Evolutionary conservation across 805 yeast genomes (phyloP), one percentile per base, ranked within the genome.

Genomic region (Kluyveromyces nonfermentans): DNA sequence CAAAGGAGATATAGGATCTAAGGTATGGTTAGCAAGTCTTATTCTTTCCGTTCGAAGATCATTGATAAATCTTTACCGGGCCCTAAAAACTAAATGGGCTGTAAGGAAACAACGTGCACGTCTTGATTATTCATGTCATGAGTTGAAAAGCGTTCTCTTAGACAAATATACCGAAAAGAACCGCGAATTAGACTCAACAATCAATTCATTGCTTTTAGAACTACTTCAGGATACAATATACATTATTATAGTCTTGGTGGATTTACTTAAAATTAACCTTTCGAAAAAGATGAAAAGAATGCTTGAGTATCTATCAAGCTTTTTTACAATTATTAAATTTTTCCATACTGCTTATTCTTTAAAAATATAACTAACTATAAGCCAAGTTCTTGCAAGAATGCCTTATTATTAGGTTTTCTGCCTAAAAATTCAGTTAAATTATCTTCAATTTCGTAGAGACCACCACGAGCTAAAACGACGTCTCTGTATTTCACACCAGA

Each of bases 401-500:
- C 89, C 28, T 72, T 76, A 38, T 80, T 75, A 53, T 74, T 77
- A 41, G 95, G 94, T 54, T 77, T 73, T 61, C 96, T 77, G 4
- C 90, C 93, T 46, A 86, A 69, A 39, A 85, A 69, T 52, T 79
- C 85, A 36, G 63, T 64, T 59, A 86, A 70, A 47, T 74, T 74
- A 35, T 78, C 85, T 66, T 73, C 70, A 49, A 79, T 84, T 39
- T 85, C 94, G 46, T 73, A 64, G 1, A 87, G 71, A 6, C 90
- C 90, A 49, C 95, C 95, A 50, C 78, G 74, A 15, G 72, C 74
- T 54, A 86, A 68, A 21, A 86, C 77, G 34, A 72, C 69, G 55
- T 82, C 84, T 59, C 94, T 75, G 62, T 86, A 86, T 47, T 72
- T 68, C 22, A 75, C 62, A 41, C 95, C 96, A 41, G 65, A 70